These are phyloP conservation scores for Fusarium chuoi DNA, from an alignment of 2,329 filamentous ascomycete genomes.

Conservation along the genomic window DNA sequence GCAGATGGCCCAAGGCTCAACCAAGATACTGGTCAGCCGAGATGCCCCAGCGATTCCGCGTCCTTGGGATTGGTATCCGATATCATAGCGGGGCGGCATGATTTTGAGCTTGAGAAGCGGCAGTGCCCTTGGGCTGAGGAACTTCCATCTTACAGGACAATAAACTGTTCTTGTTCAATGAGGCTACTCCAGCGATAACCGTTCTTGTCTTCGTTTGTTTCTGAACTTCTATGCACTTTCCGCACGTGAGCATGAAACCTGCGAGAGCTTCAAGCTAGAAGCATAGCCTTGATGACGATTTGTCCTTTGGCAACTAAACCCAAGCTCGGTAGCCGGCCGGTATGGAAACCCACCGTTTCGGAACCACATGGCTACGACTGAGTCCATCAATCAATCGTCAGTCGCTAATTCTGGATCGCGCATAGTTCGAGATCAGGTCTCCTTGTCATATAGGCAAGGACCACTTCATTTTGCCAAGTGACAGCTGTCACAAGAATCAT, in stretches of 20 bases:
- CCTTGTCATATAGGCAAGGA: neutral
- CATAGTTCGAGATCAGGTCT: neutral
- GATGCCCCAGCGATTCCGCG: constrained; percentile 28
- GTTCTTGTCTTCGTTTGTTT: neutral
- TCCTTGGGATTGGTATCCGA: constrained; percentile 31
- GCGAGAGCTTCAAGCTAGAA: neutral
- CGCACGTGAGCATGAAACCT: neutral
- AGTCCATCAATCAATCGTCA: neutral
- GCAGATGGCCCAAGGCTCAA: constrained; percentile 2
- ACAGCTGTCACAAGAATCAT: constrained; percentile 2
- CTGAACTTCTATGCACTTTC: neutral
- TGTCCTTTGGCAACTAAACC: neutral
- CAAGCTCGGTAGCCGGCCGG: constrained; percentile 7
- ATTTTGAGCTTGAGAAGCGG: constrained; percentile 22
- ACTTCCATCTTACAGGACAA: constrained; percentile 8
- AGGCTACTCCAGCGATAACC: constrained; percentile 3
- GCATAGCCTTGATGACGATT: neutral
- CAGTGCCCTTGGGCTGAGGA: constrained; percentile 22
- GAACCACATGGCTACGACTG: constrained; percentile 9
- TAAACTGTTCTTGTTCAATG: constrained; percentile 1
- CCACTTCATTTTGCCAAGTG: constrained; percentile 19
- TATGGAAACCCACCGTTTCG: constrained; percentile 13
- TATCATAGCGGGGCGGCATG: constrained; percentile 23
- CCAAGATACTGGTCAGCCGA: constrained; percentile 14
- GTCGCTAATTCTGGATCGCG: constrained; percentile 17